phyloP scores from a whole-genome alignment of 495 filamentous ascomycete genomes.

The Sabuloglossum arenarium region DNA sequence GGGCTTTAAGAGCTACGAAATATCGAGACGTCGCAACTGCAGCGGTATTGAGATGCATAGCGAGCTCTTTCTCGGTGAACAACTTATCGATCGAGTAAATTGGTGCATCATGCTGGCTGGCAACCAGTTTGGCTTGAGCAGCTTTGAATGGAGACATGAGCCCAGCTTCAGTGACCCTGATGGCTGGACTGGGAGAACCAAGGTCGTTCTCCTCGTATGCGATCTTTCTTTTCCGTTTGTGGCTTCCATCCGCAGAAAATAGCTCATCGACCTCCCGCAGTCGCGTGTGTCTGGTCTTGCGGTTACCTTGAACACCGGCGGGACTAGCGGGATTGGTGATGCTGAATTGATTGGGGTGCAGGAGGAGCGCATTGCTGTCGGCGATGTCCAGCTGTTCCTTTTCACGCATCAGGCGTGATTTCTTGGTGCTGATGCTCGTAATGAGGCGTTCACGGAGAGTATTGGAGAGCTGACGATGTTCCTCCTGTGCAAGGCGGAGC shows the following conservation, averaged over 20 bases:
- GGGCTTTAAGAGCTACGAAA: constrained; percentile 16
- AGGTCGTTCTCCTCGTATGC: background rate
- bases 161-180: background rate
- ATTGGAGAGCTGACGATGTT: constrained; percentile 52
- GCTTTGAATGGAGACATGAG: background rate
- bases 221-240: constrained; percentile 2
- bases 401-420: constrained; percentile 56
- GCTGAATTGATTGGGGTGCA: constrained; percentile 68
- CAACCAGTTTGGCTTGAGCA: background rate
- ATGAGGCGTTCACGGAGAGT: constrained; percentile 74
- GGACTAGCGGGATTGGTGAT: constrained; percentile 7
- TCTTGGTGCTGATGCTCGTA: constrained; percentile 53
- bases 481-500: constrained; percentile 55
- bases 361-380: constrained; percentile 68
- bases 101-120: constrained; percentile 13
- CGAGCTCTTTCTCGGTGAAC: constrained; percentile 8
- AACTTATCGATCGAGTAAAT: constrained; percentile 9
- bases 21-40: constrained; percentile 17
- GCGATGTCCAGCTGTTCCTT: constrained; percentile 78
- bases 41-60: constrained; percentile 16
- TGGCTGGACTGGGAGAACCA: constrained; percentile 1
- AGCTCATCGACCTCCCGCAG: constrained; percentile 2
- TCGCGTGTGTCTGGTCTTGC: constrained; percentile 5
- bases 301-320: constrained; percentile 4
- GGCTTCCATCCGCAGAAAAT: background rate